Evolutionary conservation across 345 rosid species (phyloP).

Genomic region (Sonneratia alba): DNA sequence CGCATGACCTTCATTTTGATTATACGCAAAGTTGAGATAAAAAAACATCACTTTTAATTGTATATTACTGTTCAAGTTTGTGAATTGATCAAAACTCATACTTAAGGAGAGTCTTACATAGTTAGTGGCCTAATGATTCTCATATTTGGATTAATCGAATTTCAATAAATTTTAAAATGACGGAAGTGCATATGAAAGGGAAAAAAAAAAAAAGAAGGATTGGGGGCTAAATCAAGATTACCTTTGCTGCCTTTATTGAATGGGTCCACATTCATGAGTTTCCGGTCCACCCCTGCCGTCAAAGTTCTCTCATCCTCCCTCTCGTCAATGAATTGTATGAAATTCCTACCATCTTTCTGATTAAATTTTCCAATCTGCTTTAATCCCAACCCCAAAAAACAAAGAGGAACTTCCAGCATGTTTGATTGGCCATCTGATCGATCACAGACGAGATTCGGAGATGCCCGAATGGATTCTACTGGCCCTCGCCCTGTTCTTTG

Average conservation of each 20-base stretch:
- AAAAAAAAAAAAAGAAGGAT: too few species aligned
- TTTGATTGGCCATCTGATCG: neutral
- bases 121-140: too few species aligned
- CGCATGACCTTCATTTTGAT: too few species aligned
- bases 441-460: slow-evolving; percentile 11
- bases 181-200: too few species aligned
- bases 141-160: too few species aligned
- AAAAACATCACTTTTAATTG: too few species aligned
- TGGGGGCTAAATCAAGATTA: neutral
- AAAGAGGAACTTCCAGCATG: neutral
- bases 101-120: too few species aligned
- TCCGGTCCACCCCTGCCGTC: slow-evolving; percentile 5
- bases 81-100: too few species aligned
- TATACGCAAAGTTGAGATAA: too few species aligned
- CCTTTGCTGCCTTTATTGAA: slow-evolving; percentile 6
- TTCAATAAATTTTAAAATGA: too few species aligned
- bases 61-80: too few species aligned
- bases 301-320: neutral
- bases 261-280: neutral
- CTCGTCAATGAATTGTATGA: neutral
- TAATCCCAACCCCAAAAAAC: neutral
- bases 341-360: neutral
- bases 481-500: slow-evolving; percentile 21
- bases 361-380: neutral
- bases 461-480: slow-evolving; percentile 34